These are phyloP conservation scores for Botryotinia convoluta DNA, from an alignment of 2,329 filamentous ascomycete species.

Conservation along the genomic window DNA sequence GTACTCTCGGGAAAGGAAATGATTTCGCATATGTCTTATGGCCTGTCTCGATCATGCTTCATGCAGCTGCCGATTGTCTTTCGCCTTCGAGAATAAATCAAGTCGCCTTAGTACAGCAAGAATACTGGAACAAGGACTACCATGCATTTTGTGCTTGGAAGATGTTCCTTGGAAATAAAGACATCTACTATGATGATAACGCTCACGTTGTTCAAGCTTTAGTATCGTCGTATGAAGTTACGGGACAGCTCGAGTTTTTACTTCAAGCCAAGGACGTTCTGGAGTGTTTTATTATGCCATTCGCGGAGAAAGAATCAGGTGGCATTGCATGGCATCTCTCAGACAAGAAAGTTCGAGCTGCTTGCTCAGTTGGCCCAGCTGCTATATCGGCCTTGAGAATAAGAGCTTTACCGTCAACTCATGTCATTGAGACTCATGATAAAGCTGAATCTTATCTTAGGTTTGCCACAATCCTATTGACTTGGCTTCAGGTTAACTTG, in stretches of 20 bases:
- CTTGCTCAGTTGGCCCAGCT: conserved; percentile 27
- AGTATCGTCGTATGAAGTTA: conserved; percentile 25
- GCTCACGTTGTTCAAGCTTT: conserved; percentile 27
- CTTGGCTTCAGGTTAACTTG: conserved; percentile 20
- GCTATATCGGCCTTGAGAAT: conserved; percentile 27
- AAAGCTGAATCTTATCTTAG: background rate
- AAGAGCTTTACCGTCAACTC: background rate
- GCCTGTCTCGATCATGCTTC: conserved; percentile 29
- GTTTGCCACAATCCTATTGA: conserved; percentile 13
- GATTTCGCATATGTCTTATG: conserved; percentile 30
- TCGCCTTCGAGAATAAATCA: conserved; percentile 5
- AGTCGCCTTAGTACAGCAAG: conserved; percentile 21
- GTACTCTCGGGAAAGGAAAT: conserved; percentile 20
- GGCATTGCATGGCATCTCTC: conserved; percentile 29
- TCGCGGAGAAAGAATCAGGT: conserved; percentile 22
- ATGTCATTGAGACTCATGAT: background rate
- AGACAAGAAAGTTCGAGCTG: conserved; percentile 24
- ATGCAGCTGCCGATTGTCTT: conserved; percentile 25
- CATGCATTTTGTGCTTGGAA: conserved; percentile 31
- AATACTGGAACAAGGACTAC: conserved; percentile 27
- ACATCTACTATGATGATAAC: conserved; percentile 31
- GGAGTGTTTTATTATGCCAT: conserved; percentile 23
- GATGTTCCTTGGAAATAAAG: conserved; percentile 30
- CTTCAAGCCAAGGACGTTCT: conserved; percentile 25
- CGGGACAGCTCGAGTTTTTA: conserved; percentile 19